Evolutionary conservation across 495 filamentous ascomycete genomes (phyloP).

Genomic region (Staphylotrichum tortipilum): DNA sequence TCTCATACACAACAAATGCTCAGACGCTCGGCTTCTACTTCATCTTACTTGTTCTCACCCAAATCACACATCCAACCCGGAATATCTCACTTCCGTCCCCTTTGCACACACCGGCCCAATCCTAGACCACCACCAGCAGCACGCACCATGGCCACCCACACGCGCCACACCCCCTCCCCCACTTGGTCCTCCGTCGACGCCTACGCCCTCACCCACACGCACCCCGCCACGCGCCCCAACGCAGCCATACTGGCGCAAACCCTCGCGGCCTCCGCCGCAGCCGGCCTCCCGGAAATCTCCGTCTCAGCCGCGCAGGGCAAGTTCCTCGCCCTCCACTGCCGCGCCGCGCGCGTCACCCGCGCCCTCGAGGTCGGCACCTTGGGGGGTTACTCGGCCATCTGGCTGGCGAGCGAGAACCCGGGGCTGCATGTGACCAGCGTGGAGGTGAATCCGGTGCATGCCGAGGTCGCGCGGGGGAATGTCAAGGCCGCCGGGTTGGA

Average conservation of each 20-base stretch:
- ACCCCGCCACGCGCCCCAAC: background rate
- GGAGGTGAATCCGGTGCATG: background rate
- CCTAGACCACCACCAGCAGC: too few species aligned
- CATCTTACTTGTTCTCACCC: too few species aligned
- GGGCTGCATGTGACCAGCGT: background rate
- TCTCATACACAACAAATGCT: too few species aligned
- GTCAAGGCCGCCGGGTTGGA: background rate
- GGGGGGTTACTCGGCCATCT: background rate
- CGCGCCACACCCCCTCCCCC: too few species aligned
- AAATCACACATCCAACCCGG: too few species aligned
- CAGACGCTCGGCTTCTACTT: too few species aligned
- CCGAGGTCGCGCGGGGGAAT: background rate
- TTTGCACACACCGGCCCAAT: too few species aligned
- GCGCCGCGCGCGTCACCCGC: background rate
- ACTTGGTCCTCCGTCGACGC: background rate
- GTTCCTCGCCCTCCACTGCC: background rate
- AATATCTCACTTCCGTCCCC: too few species aligned
- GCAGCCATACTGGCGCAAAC: background rate
- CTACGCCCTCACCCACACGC: background rate
- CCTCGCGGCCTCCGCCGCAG: background rate
- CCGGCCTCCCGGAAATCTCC: background rate
- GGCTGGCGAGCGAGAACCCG: background rate
- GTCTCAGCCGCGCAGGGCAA: background rate
- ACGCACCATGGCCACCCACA: too few species aligned
- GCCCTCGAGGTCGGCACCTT: background rate